These are phyloP conservation scores for Lactarius sanguifluus DNA, from an alignment of 768 basidiomycete genomes.

Conservation along the genomic window DNA sequence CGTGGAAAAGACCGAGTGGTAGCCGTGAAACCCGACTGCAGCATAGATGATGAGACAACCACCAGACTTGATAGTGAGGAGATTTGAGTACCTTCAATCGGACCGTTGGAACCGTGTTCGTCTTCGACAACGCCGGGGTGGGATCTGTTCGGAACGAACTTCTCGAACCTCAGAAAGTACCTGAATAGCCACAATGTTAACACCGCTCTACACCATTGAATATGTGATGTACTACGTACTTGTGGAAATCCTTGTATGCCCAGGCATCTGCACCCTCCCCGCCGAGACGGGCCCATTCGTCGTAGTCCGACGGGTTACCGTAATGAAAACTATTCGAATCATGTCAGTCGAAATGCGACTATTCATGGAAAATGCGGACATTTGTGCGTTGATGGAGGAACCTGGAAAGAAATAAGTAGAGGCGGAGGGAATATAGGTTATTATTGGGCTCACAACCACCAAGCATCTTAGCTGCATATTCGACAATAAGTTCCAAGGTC, in stretches of 20 bases:
- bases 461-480: slow-evolving; percentile 55
- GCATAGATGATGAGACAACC: slow-evolving; percentile 1
- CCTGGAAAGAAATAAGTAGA: slow-evolving; percentile 37
- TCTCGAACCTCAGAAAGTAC: slow-evolving; percentile 72
- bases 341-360: neutral
- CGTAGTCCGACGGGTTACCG: slow-evolving; percentile 66
- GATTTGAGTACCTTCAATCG: slow-evolving; percentile 42
- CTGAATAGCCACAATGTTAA: slow-evolving; percentile 37
- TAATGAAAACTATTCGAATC: slow-evolving; percentile 45
- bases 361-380: slow-evolving; percentile 34
- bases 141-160: slow-evolving; percentile 48
- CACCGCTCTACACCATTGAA: neutral
- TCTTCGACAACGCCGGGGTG: slow-evolving; percentile 50
- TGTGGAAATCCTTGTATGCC: slow-evolving; percentile 55
- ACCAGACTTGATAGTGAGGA: neutral
- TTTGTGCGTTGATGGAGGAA: slow-evolving; percentile 62
- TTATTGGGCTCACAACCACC: slow-evolving; percentile 61
- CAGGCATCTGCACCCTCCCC: slow-evolving; percentile 52
- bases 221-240: slow-evolving; percentile 37
- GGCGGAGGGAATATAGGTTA: neutral
- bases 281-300: slow-evolving; percentile 58
- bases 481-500: slow-evolving; percentile 1
- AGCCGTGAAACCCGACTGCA: slow-evolving; percentile 54
- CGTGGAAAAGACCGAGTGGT: slow-evolving; percentile 45
- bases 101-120: slow-evolving; percentile 52